Evolutionary conservation across 2,329 filamentous ascomycete species (phyloP), one percentile per base, ranked within the genome.

Genomic region (Aurifilum marmelostoma): DNA sequence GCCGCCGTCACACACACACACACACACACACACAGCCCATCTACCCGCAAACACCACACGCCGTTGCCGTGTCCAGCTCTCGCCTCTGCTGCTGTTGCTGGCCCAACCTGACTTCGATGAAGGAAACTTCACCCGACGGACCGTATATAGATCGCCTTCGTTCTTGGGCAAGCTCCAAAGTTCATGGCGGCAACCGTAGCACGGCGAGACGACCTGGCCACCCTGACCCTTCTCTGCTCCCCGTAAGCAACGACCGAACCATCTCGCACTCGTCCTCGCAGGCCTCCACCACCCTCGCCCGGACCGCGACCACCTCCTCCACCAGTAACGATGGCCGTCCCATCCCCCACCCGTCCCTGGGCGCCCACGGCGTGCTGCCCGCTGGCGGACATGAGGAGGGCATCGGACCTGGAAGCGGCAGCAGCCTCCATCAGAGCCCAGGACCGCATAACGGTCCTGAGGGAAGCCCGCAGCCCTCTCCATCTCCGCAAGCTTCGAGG

Each of bases 131-230:
- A 74, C 79, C 84, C 80, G 82, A 85, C 73, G 78, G 82, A 76
- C 82, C 84, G 79, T 81, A 83, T 78, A 82, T 82, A 87, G 83
- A 86, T 83, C 83, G 82, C 82, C 82, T 83, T 81, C 82, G 82
- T 82, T 85, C 84, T 80, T 84, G 82, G 85, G 81, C 83, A 80
- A 78, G 78, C 79, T 79, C 82, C 79, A 80, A 82, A 81, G 81
- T 85, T 82, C 81, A 87, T 87, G 85, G 84, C 83, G 80, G 78
- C 80, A 76, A 73, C 71, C 74, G 73, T 73, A 74, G 73, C 72
- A 73, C 77, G 73, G 74, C 80, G 75, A 79, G 77, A 75, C 77
- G 76, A 78, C 77, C 79, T 75, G 76, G 77, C 76, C 77, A 77
- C 76, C 76, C 77, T 77, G 76, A 76, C 72, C 63, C 66, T 14